Conservation (phyloP, 345 rosid species). For the Salix exigua region DNA sequence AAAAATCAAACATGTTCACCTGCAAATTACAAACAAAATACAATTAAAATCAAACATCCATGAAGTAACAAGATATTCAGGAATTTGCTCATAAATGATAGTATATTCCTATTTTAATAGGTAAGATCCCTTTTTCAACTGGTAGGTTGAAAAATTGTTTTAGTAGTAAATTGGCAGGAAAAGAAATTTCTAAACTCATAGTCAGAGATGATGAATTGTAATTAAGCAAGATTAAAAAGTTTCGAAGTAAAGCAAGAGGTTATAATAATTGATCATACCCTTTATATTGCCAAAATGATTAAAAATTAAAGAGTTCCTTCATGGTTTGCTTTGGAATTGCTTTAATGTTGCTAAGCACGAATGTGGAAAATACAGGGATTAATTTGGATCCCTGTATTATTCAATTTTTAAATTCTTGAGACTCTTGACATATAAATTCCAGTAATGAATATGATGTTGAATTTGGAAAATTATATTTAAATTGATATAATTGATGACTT, state of each 20-base stretch:
- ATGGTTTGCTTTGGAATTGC: background rate
- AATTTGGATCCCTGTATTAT: too few relatives aligned
- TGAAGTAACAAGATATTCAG: background rate
- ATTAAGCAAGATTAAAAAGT: background rate
- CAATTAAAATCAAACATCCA: too few relatives aligned
- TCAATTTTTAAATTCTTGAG: too few relatives aligned
- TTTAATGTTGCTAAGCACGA: background rate
- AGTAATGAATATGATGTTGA: too few relatives aligned
- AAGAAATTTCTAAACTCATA: background rate
- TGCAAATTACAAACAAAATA: too few relatives aligned
- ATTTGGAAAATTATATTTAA: too few relatives aligned
- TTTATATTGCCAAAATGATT: background rate
- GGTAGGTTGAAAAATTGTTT: background rate
- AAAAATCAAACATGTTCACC: too few relatives aligned
- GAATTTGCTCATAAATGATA: background rate
- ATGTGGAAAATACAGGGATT: background rate
- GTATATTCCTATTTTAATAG: background rate
- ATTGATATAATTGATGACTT: too few relatives aligned
- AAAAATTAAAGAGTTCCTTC: background rate
- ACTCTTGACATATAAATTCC: too few relatives aligned
- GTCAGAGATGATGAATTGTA: background rate
- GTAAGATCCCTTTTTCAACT: background rate
- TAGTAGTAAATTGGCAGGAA: background rate
- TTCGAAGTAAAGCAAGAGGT: background rate
- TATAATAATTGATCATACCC: background rate